Percentiles rank a stretch among this genome's conserved stretches.
These are phyloP conservation scores for Aeminium ludgeri DNA, from an alignment of 495 filamentous ascomycete species.

Conservation along the genomic window DNA sequence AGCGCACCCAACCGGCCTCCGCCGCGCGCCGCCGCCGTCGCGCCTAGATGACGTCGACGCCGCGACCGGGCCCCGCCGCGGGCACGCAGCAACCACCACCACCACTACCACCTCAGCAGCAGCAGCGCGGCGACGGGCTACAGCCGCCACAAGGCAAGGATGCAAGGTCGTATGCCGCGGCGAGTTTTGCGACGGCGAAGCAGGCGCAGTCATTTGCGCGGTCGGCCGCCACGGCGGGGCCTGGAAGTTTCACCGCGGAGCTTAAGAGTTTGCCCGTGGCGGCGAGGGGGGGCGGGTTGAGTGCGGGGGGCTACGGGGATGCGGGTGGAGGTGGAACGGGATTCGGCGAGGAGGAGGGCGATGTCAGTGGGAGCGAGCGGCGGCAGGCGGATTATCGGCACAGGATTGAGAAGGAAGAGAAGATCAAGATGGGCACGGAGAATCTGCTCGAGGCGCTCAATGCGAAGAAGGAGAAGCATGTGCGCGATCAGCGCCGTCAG, in stretches of 20 bases:
- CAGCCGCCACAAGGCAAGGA: conserved; percentile 22
- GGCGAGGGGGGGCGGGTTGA: conserved; percentile 42
- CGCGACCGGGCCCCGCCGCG: conserved; percentile 15
- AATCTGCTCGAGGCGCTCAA: conserved; percentile 90
- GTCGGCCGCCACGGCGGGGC: conserved; percentile 35
- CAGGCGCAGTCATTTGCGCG: conserved; percentile 15
- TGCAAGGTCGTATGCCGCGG: conserved; percentile 22
- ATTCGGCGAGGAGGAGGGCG: conserved; percentile 48
- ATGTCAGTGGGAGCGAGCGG: conserved; percentile 47
- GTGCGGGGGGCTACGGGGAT: conserved; percentile 32
- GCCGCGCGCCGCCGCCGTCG: too few relatives aligned
- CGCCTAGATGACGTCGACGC: conserved; percentile 22
- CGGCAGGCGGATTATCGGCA: conserved; percentile 58
- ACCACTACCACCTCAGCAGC: conserved; percentile 10
- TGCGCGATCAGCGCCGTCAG: conserved; percentile 69
- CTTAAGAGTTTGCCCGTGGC: conserved; percentile 56
- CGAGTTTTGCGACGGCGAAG: conserved; percentile 17
- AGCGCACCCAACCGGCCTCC: too few relatives aligned
- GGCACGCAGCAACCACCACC: too few relatives aligned
- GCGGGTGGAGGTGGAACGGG: conserved; percentile 11
- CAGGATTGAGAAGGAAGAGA: conserved; percentile 78
- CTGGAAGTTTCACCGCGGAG: conserved; percentile 87
- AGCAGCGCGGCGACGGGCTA: conserved; percentile 17
- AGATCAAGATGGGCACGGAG: conserved; percentile 94
- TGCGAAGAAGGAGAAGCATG: conserved; percentile 88